A percentile compares a stretch with the other conserved stretches of the same genome.
Evolutionary conservation across 495 filamentous ascomycete genomes (phyloP).

Genomic region (Neurospora tetrasperma): DNA sequence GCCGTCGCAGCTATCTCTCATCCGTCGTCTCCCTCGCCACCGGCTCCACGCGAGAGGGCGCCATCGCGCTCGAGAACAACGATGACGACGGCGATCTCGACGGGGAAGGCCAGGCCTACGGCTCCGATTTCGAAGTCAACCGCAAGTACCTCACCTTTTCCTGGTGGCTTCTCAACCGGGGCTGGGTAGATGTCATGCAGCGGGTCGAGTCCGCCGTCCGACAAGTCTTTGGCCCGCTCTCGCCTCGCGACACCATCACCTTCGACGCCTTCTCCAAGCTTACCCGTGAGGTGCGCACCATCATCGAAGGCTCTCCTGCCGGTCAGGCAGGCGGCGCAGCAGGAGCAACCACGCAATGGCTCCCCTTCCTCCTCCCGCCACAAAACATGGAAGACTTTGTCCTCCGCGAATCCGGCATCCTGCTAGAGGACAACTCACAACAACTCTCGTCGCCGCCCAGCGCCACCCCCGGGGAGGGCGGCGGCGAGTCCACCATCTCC

Average conservation of each 20-base stretch:
- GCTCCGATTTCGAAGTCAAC: constrained; percentile 90
- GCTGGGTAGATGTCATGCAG: constrained; percentile 71
- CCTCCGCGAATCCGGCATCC: constrained; percentile 71
- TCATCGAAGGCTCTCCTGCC: constrained; percentile 70
- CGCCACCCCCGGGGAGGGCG: constrained; percentile 13
- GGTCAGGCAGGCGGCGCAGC: constrained; percentile 30
- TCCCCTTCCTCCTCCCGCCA: constrained; percentile 75
- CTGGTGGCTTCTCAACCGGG: constrained; percentile 94
- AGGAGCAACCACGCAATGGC: constrained; percentile 54
- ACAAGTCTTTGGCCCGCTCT: constrained; percentile 74
- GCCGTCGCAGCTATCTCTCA: constrained; percentile 86
- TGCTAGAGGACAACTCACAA: constrained; percentile 42
- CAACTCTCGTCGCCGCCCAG: background rate
- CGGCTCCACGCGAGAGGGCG: constrained; percentile 43
- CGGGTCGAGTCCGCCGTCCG: constrained; percentile 71
- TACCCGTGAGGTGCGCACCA: constrained; percentile 64
- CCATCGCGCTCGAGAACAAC: constrained; percentile 79
- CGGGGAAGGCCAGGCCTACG: constrained; percentile 64
- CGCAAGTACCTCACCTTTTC: constrained; percentile 87
- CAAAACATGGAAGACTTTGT: constrained; percentile 67
- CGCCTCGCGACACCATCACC: constrained; percentile 78
- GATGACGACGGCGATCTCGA: constrained; percentile 83
- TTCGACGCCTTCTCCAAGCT: constrained; percentile 68
- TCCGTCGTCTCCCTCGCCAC: constrained; percentile 82
- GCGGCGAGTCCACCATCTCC: constrained; percentile 30